Conservation (phyloP, 106 monocot species). For the Allium sativum region DNA sequence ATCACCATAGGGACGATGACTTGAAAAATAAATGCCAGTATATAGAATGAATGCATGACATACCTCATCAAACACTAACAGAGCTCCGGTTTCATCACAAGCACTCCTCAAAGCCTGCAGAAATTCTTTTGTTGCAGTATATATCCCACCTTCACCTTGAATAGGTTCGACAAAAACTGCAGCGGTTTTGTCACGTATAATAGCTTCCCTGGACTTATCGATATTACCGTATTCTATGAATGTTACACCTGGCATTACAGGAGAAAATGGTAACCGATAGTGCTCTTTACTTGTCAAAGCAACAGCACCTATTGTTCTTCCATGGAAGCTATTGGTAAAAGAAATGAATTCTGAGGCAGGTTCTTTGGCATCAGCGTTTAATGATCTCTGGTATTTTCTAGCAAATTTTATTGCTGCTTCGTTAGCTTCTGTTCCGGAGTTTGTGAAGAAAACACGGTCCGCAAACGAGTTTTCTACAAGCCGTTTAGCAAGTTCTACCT, state of each 20-base stretch:
- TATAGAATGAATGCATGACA: neutral
- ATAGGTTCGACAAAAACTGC: constrained; percentile 98
- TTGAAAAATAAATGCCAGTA: neutral
- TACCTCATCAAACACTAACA: constrained; percentile 95
- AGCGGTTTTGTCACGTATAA: constrained; percentile 57
- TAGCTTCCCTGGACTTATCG: constrained; percentile 32
- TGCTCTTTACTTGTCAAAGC: constrained; percentile 85
- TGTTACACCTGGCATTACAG: constrained; percentile 82
- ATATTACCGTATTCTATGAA: constrained; percentile 84
- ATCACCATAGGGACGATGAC: neutral
- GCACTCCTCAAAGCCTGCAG: constrained; percentile 41
- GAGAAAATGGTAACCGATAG: constrained; percentile 78
- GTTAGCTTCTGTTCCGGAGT: constrained; percentile 97
- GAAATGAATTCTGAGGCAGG: constrained; percentile 68
- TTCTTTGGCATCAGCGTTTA: constrained; percentile 12
- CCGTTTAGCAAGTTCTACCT: constrained; percentile 71
- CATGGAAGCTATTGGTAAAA: constrained; percentile 84
- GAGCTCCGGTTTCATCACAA: constrained; percentile 69
- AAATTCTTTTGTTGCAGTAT: constrained; percentile 76
- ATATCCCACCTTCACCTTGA: constrained; percentile 95
- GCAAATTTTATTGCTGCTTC: constrained; percentile 97
- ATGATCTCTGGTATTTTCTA: constrained; percentile 62
- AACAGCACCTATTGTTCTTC: constrained; percentile 86
- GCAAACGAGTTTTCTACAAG: constrained; percentile 86
- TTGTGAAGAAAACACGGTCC: constrained; percentile 81